Evolutionary conservation across 768 basidiomycete genomes (phyloP).

Genomic region (Leucocoprinus sp.): DNA sequence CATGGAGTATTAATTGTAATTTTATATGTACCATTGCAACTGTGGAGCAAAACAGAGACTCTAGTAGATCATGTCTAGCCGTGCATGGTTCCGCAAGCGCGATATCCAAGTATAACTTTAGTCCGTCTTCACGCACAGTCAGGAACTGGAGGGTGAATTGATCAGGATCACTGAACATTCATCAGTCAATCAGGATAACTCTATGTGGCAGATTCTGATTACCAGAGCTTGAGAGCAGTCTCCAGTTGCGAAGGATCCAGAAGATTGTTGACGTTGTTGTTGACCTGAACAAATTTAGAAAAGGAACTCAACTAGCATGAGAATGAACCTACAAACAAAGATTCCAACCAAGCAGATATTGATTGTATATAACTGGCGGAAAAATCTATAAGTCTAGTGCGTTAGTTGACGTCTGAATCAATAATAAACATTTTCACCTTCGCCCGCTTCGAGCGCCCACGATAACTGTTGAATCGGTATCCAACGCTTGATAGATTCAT

Average conservation of each 20-base stretch:
- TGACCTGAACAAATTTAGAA: not conserved
- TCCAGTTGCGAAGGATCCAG: constrained; percentile 8
- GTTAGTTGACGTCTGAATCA: not conserved
- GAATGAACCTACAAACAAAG: not conserved
- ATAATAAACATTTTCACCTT: constrained; percentile 26
- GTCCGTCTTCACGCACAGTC: constrained; percentile 26
- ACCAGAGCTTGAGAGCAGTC: constrained; percentile 2
- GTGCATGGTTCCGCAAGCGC: constrained; percentile 27
- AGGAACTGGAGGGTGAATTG: constrained; percentile 32
- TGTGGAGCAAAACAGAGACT: constrained; percentile 1
- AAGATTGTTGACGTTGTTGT: not conserved
- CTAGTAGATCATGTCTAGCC: constrained; percentile 1
- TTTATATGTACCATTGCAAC: not conserved
- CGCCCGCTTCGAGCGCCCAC: constrained; percentile 36
- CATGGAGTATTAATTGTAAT: not conserved
- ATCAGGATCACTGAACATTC: constrained; percentile 30
- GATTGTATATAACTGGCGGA: constrained; percentile 5
- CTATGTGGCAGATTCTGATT: not conserved
- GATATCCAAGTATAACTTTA: constrained; percentile 32
- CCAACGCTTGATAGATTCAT: constrained; percentile 34
- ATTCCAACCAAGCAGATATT: constrained; percentile 8
- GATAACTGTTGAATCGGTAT: constrained; percentile 48
- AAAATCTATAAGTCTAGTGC: not conserved
- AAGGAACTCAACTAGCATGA: not conserved
- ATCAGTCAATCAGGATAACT: not conserved